A percentile compares a stretch with the other conserved stretches of the same genome.
Evolutionary conservation across 768 basidiomycete species (phyloP).

Genomic region (Imleria badia): DNA sequence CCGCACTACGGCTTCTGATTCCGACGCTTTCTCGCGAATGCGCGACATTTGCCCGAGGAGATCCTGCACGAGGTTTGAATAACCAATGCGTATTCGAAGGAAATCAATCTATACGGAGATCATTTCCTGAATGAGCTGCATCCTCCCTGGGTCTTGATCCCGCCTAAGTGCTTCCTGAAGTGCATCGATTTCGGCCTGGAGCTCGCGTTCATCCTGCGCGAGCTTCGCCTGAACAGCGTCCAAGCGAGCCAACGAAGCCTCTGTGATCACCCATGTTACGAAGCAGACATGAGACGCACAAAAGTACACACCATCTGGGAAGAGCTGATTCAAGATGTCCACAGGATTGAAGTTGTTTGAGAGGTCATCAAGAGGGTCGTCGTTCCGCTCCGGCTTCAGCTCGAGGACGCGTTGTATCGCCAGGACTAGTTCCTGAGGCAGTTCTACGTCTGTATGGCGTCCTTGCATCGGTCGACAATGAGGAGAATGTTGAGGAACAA

Average conservation of each 20-base stretch:
- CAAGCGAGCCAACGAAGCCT: conserved; percentile 71
- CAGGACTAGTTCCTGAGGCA: conserved; percentile 66
- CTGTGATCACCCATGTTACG: conserved; percentile 38
- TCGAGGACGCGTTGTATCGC: conserved; percentile 73
- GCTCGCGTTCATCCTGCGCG: conserved; percentile 61
- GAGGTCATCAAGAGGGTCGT: conserved; percentile 59
- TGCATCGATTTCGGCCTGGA: conserved; percentile 69
- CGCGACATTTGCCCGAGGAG: conserved; percentile 93
- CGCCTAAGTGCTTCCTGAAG: conserved; percentile 65
- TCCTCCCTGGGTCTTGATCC: conserved; percentile 85
- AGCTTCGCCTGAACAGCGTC: conserved; percentile 70
- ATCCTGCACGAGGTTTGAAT: conserved; percentile 53
- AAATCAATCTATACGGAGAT: conserved; percentile 66
- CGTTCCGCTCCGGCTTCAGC: conserved; percentile 40
- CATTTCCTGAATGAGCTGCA: conserved; percentile 93
- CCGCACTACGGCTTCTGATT: conserved; percentile 93
- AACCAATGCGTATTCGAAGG: background rate
- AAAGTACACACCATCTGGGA: conserved; percentile 70
- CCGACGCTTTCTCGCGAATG: conserved; percentile 94
- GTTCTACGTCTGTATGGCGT: conserved; percentile 38
- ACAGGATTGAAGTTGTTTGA: conserved; percentile 57
- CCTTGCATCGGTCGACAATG: conserved; percentile 19
- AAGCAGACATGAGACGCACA: background rate
- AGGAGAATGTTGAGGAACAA: background rate
- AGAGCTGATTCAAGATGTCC: conserved; percentile 57